Base-by-base conservation (phyloP, 2,329 filamentous ascomycete genomes). In the Aspergillus sp. region DNA sequence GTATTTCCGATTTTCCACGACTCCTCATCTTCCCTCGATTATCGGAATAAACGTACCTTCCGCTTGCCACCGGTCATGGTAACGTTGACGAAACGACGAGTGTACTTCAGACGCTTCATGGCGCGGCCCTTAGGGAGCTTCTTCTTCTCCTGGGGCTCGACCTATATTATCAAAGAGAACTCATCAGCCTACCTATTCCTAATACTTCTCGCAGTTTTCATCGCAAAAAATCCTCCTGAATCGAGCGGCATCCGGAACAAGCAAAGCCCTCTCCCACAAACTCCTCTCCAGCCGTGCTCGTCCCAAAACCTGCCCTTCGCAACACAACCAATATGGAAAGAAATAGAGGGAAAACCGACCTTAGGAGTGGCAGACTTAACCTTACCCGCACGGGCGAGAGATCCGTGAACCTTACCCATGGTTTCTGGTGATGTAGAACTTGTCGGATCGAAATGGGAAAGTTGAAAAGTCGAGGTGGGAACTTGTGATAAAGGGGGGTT, bases 51-150 rank as follows among this genome's bases (percentile, higher is more conserved):
- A 60, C 64, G 76, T 80, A 95, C 91, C 91, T 97, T 97, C 82
- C 93, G 86, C 93, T 98, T 98, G 84, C 93, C 93, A 80, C 92
- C 93, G 68, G 93, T 96, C 82, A 96, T 86, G 75, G 91, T 95
- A 77, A 98, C 92, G 83, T 98, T 97, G 72, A 98, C 93, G 85
- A 98, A 98, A 75, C 93, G 92, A 79, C 93, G 90, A 73, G 91
- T 96, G 87, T 97, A 97, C 80, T 86, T 88, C 79, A 96, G 88
- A 76, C 93, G 88, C 92, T 98, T 98, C 84, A 95, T 91, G 72
- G 93, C 93, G 77, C 93, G 92, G 77, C 93, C 93, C 88, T 97
- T 97, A 78, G 93, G 92, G 72, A 83, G 86, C 90, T 98, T 97
- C 83, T 90, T 84, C 89, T 96, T 96, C 89, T 97, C 93, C 58